Evolutionary conservation across 2,329 filamentous ascomycete species (phyloP).

Genomic region (Periglandula ipomoeae): DNA sequence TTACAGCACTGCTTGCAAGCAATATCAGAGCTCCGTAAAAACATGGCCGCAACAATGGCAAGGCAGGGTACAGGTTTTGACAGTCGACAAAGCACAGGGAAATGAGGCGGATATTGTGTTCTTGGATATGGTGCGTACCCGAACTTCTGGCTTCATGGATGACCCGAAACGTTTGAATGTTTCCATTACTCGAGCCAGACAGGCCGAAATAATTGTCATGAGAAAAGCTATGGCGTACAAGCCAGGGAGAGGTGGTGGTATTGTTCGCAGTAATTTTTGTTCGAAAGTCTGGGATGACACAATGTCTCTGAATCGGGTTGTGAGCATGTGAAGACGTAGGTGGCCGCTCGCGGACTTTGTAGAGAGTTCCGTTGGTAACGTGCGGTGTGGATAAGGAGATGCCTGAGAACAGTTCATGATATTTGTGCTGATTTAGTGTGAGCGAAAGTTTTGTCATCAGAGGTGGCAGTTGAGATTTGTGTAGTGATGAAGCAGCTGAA

Average conservation of each 20-base stretch:
- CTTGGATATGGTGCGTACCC: constrained; percentile 35
- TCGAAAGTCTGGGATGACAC: constrained; percentile 25
- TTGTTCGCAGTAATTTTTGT: constrained; percentile 13
- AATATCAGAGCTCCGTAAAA: constrained; percentile 24
- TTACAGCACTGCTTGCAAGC: constrained; percentile 27
- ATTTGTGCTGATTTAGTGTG: background rate
- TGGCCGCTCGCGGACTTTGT: background rate
- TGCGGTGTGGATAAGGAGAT: too few relatives aligned
- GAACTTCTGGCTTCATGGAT: constrained; percentile 30
- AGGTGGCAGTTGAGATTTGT: too few relatives aligned
- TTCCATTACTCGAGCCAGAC: constrained; percentile 33
- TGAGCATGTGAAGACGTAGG: background rate
- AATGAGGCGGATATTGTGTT: constrained; percentile 39
- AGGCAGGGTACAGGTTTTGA: constrained; percentile 29
- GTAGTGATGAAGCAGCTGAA: too few relatives aligned
- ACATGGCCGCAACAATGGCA: constrained; percentile 18
- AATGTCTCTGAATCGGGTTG: constrained; percentile 3
- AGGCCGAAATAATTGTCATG: constrained; percentile 38
- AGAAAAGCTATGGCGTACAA: constrained; percentile 24
- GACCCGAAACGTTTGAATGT: constrained; percentile 36
- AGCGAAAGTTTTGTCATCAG: background rate
- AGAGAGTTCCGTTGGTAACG: too few relatives aligned
- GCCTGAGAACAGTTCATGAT: too few relatives aligned
- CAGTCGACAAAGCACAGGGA: constrained; percentile 36
- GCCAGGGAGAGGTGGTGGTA: constrained; percentile 3